phyloP scores from a whole-genome alignment of 2,329 filamentous ascomycete species.

The Neofusicoccum kwambonambiense region DNA sequence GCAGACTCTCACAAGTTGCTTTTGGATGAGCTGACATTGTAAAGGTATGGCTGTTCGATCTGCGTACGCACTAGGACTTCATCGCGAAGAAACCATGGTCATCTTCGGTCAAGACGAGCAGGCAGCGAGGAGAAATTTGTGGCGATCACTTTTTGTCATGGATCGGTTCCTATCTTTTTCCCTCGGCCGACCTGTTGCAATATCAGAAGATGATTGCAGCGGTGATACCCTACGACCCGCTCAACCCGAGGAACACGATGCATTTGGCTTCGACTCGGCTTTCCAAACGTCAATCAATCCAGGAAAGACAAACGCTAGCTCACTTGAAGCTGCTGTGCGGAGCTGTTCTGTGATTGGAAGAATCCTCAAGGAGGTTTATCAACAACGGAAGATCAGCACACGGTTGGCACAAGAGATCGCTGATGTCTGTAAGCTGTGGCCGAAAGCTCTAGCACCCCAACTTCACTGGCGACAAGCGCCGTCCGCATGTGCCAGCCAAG shows the following conservation, averaged over 20 bases:
- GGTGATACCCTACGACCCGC: conserved; percentile 42
- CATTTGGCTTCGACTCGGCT: conserved; percentile 31
- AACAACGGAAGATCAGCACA: conserved; percentile 58
- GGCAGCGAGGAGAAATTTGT: conserved; percentile 56
- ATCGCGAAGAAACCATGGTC: conserved; percentile 58
- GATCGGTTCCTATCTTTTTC: conserved; percentile 64
- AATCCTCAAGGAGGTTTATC: conserved; percentile 61
- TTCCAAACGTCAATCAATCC: conserved; percentile 27
- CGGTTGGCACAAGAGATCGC: conserved; percentile 58
- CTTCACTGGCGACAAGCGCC: conserved; percentile 54
- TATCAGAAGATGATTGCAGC: conserved; percentile 63
- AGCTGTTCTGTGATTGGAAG: conserved; percentile 58
- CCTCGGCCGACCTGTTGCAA: conserved; percentile 61
- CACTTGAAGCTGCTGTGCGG: conserved; percentile 57
- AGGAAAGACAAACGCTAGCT: conserved; percentile 37
- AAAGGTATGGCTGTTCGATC: conserved; percentile 63
- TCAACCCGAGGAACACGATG: conserved; percentile 16
- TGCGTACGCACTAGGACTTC: conserved; percentile 62
- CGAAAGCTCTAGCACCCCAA: conserved; percentile 47
- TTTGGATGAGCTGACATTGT: not conserved
- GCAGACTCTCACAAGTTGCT: not conserved
- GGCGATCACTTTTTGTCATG: conserved; percentile 64
- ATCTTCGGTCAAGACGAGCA: conserved; percentile 52
- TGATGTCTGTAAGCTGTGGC: conserved; percentile 54
- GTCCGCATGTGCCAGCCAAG: conserved; percentile 47